A percentile compares a stretch with the other conserved stretches of the same genome.
Conservation (phyloP, 2,329 filamentous ascomycete species). For the Alternaria metachromatica region DNA sequence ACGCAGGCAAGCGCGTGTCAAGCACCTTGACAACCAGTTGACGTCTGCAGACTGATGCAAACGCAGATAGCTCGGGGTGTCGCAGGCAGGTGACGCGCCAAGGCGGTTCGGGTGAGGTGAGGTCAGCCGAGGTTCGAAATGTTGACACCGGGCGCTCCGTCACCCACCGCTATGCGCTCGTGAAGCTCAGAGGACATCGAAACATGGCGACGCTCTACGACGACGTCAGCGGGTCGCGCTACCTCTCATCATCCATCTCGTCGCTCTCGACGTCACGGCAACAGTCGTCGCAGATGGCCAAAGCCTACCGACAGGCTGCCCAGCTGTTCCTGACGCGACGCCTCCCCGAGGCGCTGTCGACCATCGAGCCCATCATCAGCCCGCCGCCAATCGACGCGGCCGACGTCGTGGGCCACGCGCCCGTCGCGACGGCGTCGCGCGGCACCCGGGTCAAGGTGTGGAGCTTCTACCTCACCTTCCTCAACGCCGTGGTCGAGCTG, state of each 20-base stretch:
- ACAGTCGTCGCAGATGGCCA: constrained; percentile 77
- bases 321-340: constrained; percentile 94
- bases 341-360: constrained; percentile 85
- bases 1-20: constrained; percentile 13
- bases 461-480: constrained; percentile 92
- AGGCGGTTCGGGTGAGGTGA: constrained; percentile 16
- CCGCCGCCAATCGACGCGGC: constrained; percentile 52
- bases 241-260: constrained; percentile 71
- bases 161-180: constrained; percentile 17
- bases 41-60: not conserved
- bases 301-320: constrained; percentile 91
- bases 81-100: constrained; percentile 19
- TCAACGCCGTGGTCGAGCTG: constrained; percentile 89
- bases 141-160: constrained; percentile 22
- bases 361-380: constrained; percentile 81
- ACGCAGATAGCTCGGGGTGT: not conserved
- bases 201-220: constrained; percentile 57
- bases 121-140: constrained; percentile 25
- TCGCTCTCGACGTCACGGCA: constrained; percentile 72
- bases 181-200: not conserved
- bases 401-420: constrained; percentile 59
- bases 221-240: constrained; percentile 62
- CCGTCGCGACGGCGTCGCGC: constrained; percentile 79
- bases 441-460: constrained; percentile 92
- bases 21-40: constrained; percentile 4